Evolutionary conservation across 768 basidiomycete species (phyloP).

Genomic region (Naematelia aurantialba): DNA sequence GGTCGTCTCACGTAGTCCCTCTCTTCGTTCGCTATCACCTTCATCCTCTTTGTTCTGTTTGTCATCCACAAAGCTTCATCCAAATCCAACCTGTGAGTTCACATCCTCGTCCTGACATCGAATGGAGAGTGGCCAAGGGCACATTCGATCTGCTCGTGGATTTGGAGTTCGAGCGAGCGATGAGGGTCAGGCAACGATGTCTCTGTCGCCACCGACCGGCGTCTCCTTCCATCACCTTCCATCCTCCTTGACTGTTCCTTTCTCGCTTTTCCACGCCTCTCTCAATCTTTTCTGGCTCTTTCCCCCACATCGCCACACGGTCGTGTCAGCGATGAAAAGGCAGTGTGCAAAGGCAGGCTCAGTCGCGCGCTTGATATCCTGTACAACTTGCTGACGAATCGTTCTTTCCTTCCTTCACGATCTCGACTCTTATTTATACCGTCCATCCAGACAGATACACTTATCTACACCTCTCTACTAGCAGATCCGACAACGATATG

Average conservation of each 20-base stretch:
- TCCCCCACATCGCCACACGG: no score
- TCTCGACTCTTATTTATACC: background rate
- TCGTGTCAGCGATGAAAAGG: background rate
- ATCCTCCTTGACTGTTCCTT: conserved; percentile 1
- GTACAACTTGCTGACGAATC: background rate
- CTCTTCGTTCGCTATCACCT: background rate
- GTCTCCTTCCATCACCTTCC: background rate
- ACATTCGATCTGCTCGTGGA: background rate
- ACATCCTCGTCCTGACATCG: background rate
- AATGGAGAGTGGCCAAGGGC: background rate
- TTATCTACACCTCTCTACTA: background rate
- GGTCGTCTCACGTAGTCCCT: background rate
- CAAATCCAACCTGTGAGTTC: background rate
- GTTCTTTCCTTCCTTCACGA: background rate
- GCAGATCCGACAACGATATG: conserved; percentile 55
- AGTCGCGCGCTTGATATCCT: background rate
- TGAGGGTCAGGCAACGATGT: background rate
- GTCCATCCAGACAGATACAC: background rate
- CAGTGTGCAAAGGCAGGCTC: background rate
- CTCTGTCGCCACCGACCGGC: background rate
- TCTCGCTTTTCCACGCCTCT: background rate
- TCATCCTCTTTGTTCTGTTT: background rate
- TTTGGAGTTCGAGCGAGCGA: background rate
- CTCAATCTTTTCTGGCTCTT: background rate
- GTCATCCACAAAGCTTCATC: background rate